Evolutionary conservation across 1,139 yeast species (phyloP), one percentile per base, ranked within the genome.

Genomic region (Eremothecium cymbalariae): DNA sequence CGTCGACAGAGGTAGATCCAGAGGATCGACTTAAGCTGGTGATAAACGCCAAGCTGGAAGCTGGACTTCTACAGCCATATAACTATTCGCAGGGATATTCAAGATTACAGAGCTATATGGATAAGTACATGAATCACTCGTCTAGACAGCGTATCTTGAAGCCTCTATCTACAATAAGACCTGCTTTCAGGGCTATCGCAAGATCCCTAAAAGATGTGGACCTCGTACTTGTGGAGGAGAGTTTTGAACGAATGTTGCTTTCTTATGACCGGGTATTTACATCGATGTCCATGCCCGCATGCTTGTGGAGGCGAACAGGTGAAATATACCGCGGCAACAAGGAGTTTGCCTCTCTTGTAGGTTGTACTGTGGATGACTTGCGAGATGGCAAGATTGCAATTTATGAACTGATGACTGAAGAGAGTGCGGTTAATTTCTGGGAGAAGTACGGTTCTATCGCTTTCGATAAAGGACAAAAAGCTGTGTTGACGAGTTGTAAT

Each of bases 401-500:
- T 30, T 88, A 88, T 58, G 97, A 90, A 60, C 64, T 90, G 42
- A 83, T 90, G 95, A 80, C 90, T 40, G 97, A 88, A 56, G 96
- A 88, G 51, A 82, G 95, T 53, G 94, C 96, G 6, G 97, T 90
- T n/a, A 86, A 85, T 50, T 88, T 86, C 55, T 90, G 97, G 97
- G 97, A 90, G 55, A 88, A 88, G 57, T 90, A 88, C 51, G 96
- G 96, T 7, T 88, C 94, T 8, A 84, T 88, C 54, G 97, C 97
- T 2, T 88, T 90, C 60, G 96, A 88, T 51, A 82, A 88, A 46
- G 94, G 94, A 1, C 97, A 88, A 51, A 90, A 90, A 55, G 95
- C 97, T 0, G 95, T 90, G 6, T 63, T 90, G 44, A 88, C 96
- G 1, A 81, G 94, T 56, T 90, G 97, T 60, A 84, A 82, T 52